Conservation (phyloP, 2,329 filamentous ascomycete genomes). For the Fusarium verrucosum region DNA sequence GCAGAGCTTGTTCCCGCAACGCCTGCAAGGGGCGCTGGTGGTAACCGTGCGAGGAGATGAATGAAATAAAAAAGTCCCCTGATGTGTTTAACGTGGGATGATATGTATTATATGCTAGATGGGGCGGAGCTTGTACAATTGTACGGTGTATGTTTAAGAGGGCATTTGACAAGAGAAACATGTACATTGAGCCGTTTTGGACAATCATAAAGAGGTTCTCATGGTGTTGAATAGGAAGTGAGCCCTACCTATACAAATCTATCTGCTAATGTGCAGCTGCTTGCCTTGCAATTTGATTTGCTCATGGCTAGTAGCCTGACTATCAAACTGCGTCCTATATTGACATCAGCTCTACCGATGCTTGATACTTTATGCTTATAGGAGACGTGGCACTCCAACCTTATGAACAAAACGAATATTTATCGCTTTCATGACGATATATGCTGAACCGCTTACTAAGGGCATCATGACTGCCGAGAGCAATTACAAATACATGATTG, state of each 20-base stretch:
- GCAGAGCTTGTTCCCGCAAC: slow-evolving; percentile 47
- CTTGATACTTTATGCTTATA: not conserved
- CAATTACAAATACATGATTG: slow-evolving; percentile 14
- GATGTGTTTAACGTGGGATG: slow-evolving; percentile 12
- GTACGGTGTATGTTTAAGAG: slow-evolving; percentile 42
- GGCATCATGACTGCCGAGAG: slow-evolving; percentile 27
- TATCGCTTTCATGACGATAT: slow-evolving; percentile 9
- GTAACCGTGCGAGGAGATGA: slow-evolving; percentile 40
- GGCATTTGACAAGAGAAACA: slow-evolving; percentile 32
- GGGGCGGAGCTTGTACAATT: slow-evolving; percentile 39
- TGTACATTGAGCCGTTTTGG: slow-evolving; percentile 33
- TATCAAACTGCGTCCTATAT: not conserved
- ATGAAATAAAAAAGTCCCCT: not conserved
- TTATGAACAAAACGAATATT: not conserved
- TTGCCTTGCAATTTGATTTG: too few relatives aligned
- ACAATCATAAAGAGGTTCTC: not conserved
- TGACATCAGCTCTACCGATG: not conserved
- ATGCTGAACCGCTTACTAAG: slow-evolving; percentile 34
- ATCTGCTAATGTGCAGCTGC: not conserved
- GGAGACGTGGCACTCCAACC: not conserved
- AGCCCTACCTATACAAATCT: not conserved
- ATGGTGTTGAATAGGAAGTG: not conserved
- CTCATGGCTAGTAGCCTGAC: not conserved
- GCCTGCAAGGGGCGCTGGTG: slow-evolving; percentile 29
- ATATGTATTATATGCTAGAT: slow-evolving; percentile 42